Base-by-base conservation (phyloP, 352 stramenopile genomes). In the Pythium dissotocum region DNA sequence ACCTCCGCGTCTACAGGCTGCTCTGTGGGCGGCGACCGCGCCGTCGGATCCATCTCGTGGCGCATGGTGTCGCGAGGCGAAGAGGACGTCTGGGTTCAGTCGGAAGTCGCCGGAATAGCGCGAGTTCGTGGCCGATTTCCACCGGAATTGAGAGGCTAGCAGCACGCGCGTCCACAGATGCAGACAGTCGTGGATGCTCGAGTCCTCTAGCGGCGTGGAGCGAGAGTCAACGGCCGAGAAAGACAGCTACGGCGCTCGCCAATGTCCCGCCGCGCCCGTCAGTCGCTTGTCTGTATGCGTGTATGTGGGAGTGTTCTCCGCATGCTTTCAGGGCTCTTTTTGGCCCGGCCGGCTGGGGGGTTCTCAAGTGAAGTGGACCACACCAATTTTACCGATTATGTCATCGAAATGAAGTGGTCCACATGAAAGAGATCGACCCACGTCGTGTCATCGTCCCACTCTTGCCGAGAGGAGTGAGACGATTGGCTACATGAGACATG, bases 1-100 rank as follows among this genome's bases (percentile, higher is more conserved):
- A 75, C 68, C 30, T 75, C 58, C 7, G 56, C 68, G 32, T 75
- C 68, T 8, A 75, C 63, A 6, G 67, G 62, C 40, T 75, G 62
- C 38, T 75, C 68, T 46, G 57, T 49, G 18, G 56, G 68, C 26
- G 63, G 68, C 44, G 62, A 67, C 32, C 68, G 58, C 51, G 63
- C 9, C 14, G 42, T 58, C 56, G 66, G 58, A 60, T 75, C 63
- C 42, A 70, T 18, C 24, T 75, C 68, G 53, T 70, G 62, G 32
- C 68, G 68, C 68, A 75, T 75, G 26, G 56, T 21, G 21, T 52
- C 8, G 55, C 36, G n/a, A 49, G 36, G 32, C n/a, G 1, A 24
- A 5, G 21, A 30, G 35, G 18, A 52, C 24, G 40, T 54, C 14
- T 51, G 24, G 44, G 40, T 42, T 14, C 8, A 21, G n/a, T 30